Conservation (phyloP, 2,329 filamentous ascomycete species). For the Neopestalotiopsis sp. region DNA sequence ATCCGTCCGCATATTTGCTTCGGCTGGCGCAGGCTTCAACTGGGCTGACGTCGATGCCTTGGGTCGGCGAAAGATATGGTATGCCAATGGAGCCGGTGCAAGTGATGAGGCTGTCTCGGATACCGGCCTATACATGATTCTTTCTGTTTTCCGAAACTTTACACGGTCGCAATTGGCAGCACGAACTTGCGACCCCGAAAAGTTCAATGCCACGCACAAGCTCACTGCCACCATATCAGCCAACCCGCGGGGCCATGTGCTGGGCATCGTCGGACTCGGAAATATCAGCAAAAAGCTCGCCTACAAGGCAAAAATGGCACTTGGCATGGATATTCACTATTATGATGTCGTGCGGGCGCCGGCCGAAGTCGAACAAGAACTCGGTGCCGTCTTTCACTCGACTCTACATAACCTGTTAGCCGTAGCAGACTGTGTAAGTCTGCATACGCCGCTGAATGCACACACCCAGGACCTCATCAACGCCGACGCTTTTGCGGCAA, state of each 20-base stretch:
- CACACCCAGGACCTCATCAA: slow-evolving; percentile 33
- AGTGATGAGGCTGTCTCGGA: slow-evolving; percentile 50
- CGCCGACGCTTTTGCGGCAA: slow-evolving; percentile 42
- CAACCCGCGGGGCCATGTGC: slow-evolving; percentile 50
- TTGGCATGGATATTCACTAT: slow-evolving; percentile 62
- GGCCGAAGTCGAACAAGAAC: slow-evolving; percentile 33
- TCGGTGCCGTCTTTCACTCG: slow-evolving; percentile 35
- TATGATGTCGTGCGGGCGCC: slow-evolving; percentile 45
- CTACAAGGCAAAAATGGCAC: slow-evolving; percentile 45
- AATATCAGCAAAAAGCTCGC: slow-evolving; percentile 52
- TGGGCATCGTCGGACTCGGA: slow-evolving; percentile 60
- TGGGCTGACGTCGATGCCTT: slow-evolving; percentile 65
- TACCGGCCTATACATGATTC: slow-evolving; percentile 45
- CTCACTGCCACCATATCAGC: slow-evolving; percentile 50
- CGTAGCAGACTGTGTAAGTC: slow-evolving; percentile 37
- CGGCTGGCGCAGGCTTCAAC: slow-evolving; percentile 69
- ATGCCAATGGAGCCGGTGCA: slow-evolving; percentile 47
- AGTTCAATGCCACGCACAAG: slow-evolving; percentile 49
- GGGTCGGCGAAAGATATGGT: slow-evolving; percentile 42
- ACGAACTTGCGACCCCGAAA: slow-evolving; percentile 42
- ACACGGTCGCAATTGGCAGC: slow-evolving; percentile 52
- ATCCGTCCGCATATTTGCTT: slow-evolving; percentile 65
- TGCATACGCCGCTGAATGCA: slow-evolving; percentile 38
- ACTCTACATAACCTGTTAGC: slow-evolving; percentile 32
- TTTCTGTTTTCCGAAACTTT: slow-evolving; percentile 56